Base-by-base conservation (phyloP, 23 red algal species). In the Gracilaria caudata region DNA sequence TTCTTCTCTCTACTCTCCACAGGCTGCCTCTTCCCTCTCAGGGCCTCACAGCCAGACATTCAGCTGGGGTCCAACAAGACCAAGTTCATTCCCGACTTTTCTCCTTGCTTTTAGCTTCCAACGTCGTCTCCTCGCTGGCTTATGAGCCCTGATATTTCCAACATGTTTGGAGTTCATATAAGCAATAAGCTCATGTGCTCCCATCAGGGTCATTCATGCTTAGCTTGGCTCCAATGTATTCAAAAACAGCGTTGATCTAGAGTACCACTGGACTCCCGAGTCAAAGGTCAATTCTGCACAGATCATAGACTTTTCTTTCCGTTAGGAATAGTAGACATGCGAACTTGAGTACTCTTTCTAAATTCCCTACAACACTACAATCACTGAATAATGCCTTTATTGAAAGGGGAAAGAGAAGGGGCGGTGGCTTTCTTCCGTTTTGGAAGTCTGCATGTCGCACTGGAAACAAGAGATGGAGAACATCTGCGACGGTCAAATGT, bases 221-320 rank as follows among this genome's bases (percentile, higher is more conserved):
- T 30, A 29, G 26, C 11, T 25, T 30, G 26, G 19, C 14, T 14
- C 7, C 2, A 12, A 17, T 17, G 30, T 36, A 16, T 35, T 14
- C 8, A 33, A 25, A 35, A 66, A 30, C 61, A 66, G 9, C 0
- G 13, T 30, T 9, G 35, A 10, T 14, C 26, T 66, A 8, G 21
- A 66, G 0, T 66, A 36, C 61, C 61, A 66, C 61, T 66, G 61
- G 30, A 30, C 17, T 66, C 61, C 61, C 61, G 61, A 66, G 61
- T 35, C 61, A 66, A 36, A 66, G 30, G 35, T 25, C 29, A 26
- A 66, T 66, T 66, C 26, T 66, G 61, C 13, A 66, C 61, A 66
- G 61, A 66, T 66, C 61, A 66, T 66, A 8, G 61, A 14, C 61
- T 35, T 36, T 66, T 35, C 32, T 30, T 19, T 16, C 29, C 0